Evolutionary conservation across 768 basidiomycete genomes (phyloP).

Genomic region (Phanerochaete sordida): DNA sequence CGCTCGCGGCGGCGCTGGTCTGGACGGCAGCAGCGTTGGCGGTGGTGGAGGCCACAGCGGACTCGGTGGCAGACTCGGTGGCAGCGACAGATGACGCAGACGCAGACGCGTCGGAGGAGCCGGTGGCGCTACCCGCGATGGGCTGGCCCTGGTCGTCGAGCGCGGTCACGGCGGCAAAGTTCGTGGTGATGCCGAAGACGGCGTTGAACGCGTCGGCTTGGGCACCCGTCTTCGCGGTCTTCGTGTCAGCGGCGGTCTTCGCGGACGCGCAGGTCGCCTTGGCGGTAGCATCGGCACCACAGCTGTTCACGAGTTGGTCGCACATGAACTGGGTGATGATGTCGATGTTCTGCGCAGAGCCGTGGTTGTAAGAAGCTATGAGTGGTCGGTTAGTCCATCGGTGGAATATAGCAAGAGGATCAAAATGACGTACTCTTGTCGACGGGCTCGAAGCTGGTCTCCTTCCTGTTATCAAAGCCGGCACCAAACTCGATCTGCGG

Average conservation of each 20-base stretch:
- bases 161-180: slow-evolving; percentile 35
- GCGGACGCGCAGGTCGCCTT: slow-evolving; percentile 11
- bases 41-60: not conserved
- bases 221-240: slow-evolving; percentile 30
- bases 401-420: not conserved
- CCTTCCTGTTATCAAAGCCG: slow-evolving; percentile 51
- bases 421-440: slow-evolving; percentile 34
- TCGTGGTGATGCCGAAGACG: slow-evolving; percentile 15
- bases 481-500: slow-evolving; percentile 51
- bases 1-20: slow-evolving; percentile 14
- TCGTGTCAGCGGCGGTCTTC: slow-evolving; percentile 24
- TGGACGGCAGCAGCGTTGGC: slow-evolving; percentile 10
- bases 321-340: slow-evolving; percentile 57
- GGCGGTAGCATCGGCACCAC: slow-evolving; percentile 25
- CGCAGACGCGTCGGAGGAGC: slow-evolving; percentile 2
- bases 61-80: not conserved
- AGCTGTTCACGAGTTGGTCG: slow-evolving; percentile 44
- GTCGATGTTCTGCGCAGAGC: slow-evolving; percentile 36
- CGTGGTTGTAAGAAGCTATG: slow-evolving; percentile 18
- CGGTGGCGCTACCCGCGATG: not conserved
- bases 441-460: slow-evolving; percentile 51
- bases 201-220: slow-evolving; percentile 22
- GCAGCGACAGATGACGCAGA: slow-evolving; percentile 8
- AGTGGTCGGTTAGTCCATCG: not conserved
- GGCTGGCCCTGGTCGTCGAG: slow-evolving; percentile 38